Percentiles rank a stretch among this genome's conserved stretches.
Evolutionary conservation across 805 yeast genomes (phyloP).

Genomic region (Saturnispora diversa): DNA sequence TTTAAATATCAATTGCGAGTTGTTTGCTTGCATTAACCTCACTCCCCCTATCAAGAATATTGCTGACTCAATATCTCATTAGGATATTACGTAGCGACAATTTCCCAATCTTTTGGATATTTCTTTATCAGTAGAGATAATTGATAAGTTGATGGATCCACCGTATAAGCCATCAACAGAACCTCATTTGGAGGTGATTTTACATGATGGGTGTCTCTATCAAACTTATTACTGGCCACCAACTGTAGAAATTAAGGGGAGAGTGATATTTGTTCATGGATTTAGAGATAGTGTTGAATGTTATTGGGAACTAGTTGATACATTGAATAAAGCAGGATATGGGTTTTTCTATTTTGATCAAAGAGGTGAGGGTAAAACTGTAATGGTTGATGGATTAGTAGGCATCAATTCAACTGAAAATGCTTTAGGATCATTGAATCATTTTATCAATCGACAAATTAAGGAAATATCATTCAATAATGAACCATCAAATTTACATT

Average conservation of each 20-base stretch:
- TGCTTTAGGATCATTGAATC: constrained; percentile 52
- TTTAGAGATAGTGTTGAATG: constrained; percentile 51
- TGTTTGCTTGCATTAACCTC: no score
- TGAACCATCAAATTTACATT: constrained; percentile 34
- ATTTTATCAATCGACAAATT: constrained; percentile 40
- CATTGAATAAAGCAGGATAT: constrained; percentile 43
- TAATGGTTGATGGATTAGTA: constrained; percentile 37
- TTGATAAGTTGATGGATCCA: background rate
- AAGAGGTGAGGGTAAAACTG: constrained; percentile 66
- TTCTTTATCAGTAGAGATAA: no score
- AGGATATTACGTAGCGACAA: no score
- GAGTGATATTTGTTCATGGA: constrained; percentile 61
- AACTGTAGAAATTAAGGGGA: constrained; percentile 35
- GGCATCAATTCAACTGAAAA: constrained; percentile 53
- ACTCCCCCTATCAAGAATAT: no score
- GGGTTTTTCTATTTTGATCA: constrained; percentile 67
- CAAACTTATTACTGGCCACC: constrained; percentile 7
- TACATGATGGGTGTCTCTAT: background rate
- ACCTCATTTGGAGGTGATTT: background rate
- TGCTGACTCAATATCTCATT: no score
- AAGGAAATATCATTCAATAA: constrained; percentile 27
- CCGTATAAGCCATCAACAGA: background rate
- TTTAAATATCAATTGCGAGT: background rate
- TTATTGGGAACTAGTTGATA: constrained; percentile 47
- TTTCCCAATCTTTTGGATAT: no score